Evolutionary conservation across 2,329 filamentous ascomycete genomes (phyloP).

Genomic region (Apiospora malaysiana): DNA sequence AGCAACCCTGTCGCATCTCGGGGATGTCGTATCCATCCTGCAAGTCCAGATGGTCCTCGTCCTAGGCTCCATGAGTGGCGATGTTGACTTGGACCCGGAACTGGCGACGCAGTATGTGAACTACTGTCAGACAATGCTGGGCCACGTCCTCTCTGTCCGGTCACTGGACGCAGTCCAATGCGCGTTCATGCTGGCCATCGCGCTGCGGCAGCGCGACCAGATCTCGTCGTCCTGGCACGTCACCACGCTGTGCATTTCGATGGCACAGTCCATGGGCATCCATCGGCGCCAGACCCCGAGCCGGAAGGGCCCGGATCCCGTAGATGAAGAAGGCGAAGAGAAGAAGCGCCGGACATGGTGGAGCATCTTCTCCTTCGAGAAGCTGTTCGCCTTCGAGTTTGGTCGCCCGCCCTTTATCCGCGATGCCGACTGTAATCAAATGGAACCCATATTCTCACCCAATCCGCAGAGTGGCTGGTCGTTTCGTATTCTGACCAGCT

Average conservation of each 20-base stretch:
- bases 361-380: conserved; percentile 26
- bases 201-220: conserved; percentile 21
- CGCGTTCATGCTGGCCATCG: conserved; percentile 23
- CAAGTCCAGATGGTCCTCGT: background rate
- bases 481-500: conserved; percentile 20
- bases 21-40: conserved; percentile 13
- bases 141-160: conserved; percentile 20
- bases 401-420: conserved; percentile 20
- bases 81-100: background rate
- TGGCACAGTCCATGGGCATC: conserved; percentile 23
- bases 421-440: conserved; percentile 21
- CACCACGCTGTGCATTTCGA: conserved; percentile 21
- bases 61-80: background rate
- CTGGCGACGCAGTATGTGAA: conserved; percentile 4
- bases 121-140: conserved; percentile 22
- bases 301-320: conserved; percentile 1
- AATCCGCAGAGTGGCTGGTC: conserved; percentile 14
- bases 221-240: conserved; percentile 24
- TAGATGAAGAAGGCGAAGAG: conserved; percentile 21
- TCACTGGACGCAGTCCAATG: conserved; percentile 23
- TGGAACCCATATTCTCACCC: background rate
- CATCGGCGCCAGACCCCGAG: background rate
- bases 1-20: conserved; percentile 14
- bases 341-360: conserved; percentile 23
- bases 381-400: conserved; percentile 26